A percentile compares a stretch with the other conserved stretches of the same genome.
Evolutionary conservation across 2,329 filamentous ascomycete genomes (phyloP).

Genomic region (Aspergillus fumigatus): DNA sequence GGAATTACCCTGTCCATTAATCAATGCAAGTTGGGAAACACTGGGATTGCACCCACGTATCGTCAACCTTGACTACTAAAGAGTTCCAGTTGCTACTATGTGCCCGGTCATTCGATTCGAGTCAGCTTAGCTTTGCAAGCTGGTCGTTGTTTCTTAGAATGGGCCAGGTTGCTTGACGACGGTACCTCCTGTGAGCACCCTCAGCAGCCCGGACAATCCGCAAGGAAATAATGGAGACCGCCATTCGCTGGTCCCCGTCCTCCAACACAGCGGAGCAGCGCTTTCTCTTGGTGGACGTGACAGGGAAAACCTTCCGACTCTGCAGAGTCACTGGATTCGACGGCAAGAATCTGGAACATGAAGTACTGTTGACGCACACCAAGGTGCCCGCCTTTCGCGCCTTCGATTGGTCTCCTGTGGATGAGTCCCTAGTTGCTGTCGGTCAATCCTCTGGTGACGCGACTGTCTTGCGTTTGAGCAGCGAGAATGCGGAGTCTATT

Average conservation of each 20-base stretch:
- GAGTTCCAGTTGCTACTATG: background rate
- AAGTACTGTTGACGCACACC: constrained; percentile 49
- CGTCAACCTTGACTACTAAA: background rate
- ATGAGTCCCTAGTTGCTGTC: constrained; percentile 56
- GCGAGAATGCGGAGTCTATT: constrained; percentile 42
- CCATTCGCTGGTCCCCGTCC: constrained; percentile 60
- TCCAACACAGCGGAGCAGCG: constrained; percentile 50
- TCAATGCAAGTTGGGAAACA: background rate
- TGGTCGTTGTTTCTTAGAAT: background rate
- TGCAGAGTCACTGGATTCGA: constrained; percentile 46
- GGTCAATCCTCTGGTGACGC: constrained; percentile 60
- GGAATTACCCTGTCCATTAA: background rate
- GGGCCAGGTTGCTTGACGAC: background rate
- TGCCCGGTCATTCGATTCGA: background rate
- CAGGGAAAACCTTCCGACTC: constrained; percentile 54
- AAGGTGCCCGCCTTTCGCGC: constrained; percentile 59
- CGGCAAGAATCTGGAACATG: constrained; percentile 45
- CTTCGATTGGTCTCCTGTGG: constrained; percentile 60
- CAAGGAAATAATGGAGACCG: constrained; percentile 37
- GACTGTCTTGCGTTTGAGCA: constrained; percentile 53
- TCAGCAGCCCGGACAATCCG: background rate
- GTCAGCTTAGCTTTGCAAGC: background rate
- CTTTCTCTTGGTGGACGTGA: constrained; percentile 60
- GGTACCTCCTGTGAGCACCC: background rate
- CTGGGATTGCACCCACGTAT: background rate